Base-by-base conservation (phyloP, 2,329 filamentous ascomycete genomes). In the Dactylella cylindrospora region DNA sequence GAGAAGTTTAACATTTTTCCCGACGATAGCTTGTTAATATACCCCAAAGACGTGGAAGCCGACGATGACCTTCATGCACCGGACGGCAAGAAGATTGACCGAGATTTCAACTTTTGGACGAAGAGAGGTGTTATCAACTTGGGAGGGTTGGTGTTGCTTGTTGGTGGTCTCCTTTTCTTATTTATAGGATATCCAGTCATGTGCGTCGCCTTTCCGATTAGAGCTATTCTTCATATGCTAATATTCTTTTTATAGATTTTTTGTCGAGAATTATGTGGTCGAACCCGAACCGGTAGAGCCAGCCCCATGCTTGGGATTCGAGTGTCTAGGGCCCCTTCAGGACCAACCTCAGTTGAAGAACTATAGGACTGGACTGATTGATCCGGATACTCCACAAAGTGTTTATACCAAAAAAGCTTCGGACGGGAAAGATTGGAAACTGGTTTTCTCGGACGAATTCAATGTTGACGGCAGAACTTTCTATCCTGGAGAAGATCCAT, bases 381-480 rank as follows among this genome's bases (percentile, higher is more conserved):
- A 88, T 68, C 83, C 83, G 0, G 81, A 84, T 67, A 88, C 84
- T 2, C 84, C 84, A 1, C 67, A 76, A 15, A 77, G 75, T 4
- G 82, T 75, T 10, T 77, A 75, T 71, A 78, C 76, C 4, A 81
- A 81, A 67, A 84, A 71, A 41, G 74, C 78, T 1, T 73, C 74
- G 17, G 77, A 84, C 67, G 84, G 84, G 8, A 80, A 79, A 53
- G 80, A 78, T 13, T 78, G 83, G 72, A 78, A 80, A 28, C 74
- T 88, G 28, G 83, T 84, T 67, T 86, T 85, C 68, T 86, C 84
- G 2, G 84, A 88, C 69, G 84, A 88, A 68, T 88, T 88, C 72
- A 85, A 85, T 65, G 78, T 72, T 1, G 77, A 80, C 41, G 84
- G 83, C 13, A 78, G 84, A 41, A 84, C 83, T 2, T 88, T 88